These are phyloP conservation scores for Fusarium transvaalense DNA, from an alignment of 2,329 filamentous ascomycete species.

Conservation along the genomic window DNA sequence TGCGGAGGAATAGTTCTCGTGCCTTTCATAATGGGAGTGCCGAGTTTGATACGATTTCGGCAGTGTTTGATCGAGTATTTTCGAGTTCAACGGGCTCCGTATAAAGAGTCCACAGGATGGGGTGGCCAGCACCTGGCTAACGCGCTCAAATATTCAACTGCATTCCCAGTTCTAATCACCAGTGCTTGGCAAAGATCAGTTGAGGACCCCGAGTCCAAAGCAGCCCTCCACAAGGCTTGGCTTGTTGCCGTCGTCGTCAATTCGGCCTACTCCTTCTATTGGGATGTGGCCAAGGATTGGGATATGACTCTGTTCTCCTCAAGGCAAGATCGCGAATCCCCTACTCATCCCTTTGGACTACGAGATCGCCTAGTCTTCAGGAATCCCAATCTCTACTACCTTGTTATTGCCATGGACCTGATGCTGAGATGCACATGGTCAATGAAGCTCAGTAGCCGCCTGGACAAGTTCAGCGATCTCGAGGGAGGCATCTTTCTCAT, in stretches of 20 bases:
- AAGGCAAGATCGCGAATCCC: slow-evolving; percentile 66
- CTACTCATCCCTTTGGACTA: slow-evolving; percentile 81
- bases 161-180: slow-evolving; percentile 90
- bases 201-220: slow-evolving; percentile 57
- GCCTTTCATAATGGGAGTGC: slow-evolving; percentile 85
- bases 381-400: slow-evolving; percentile 82
- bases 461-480: slow-evolving; percentile 86
- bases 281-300: slow-evolving; percentile 98
- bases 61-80: slow-evolving; percentile 92
- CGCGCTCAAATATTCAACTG: slow-evolving; percentile 92
- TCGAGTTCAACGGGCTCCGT: slow-evolving; percentile 72
- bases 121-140: slow-evolving; percentile 92
- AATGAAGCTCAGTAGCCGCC: slow-evolving; percentile 83
- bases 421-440: slow-evolving; percentile 91
- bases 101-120: slow-evolving; percentile 72
- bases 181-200: slow-evolving; percentile 77
- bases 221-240: slow-evolving; percentile 70
- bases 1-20: slow-evolving; percentile 86
- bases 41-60: slow-evolving; percentile 86
- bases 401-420: slow-evolving; percentile 81
- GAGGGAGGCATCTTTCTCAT: slow-evolving; percentile 91
- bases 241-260: slow-evolving; percentile 82
- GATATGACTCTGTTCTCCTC: slow-evolving; percentile 85
- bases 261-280: slow-evolving; percentile 96
- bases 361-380: slow-evolving; percentile 80